Base-by-base conservation (phyloP, 805 yeast genomes). In the Hanseniaspora occidentalis region DNA sequence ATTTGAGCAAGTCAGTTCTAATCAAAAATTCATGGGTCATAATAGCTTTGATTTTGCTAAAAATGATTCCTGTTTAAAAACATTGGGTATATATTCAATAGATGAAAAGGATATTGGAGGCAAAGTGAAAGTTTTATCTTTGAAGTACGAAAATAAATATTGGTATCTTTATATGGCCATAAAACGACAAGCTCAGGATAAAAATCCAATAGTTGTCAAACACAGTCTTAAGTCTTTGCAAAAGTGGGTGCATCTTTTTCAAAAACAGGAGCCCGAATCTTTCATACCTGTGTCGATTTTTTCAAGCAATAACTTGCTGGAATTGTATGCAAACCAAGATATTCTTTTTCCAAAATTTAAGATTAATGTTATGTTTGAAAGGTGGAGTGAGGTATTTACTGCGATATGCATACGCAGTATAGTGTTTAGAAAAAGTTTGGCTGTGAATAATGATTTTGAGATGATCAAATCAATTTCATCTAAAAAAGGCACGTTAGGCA, bases 41-140 rank as follows among this genome's bases (percentile, higher is more conserved):
- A 60, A 61, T 6, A 64, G 70, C 16, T 49, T 70, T 39, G 79
- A 73, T 50, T 73, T 62, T 45, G 64, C 70, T 11, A 71, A 66
- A 48, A 56, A 63, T 43, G 45, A 50, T 1, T 16, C 42, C 3
- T 44, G 52, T 2, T 35, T 52, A 31, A 36, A 46, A n/a, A 42
- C 43, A 21, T 22, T 53, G 13, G 51, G 52, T 5, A 35, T 35
- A n/a, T 37, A 36, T 35, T 43, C 49, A 9, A 18, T 33, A 2
- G 39, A 47, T 6, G 19, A 38, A 7, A 40, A 39, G 8, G 23
- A 51, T 3, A 20, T 43, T 7, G 47, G 47, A 31, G 44, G 43
- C 2, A 26, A 46, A n/a, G 37, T 47, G 16, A 42, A 31, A 33
- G 46, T 46, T 6, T 52, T 49, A 25, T 43, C 52, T 17, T 29